A percentile compares a stretch with the other conserved stretches of the same genome.
Evolutionary conservation across 2,329 filamentous ascomycete species (phyloP).

Genomic region (Sarocladiaceae sp.): DNA sequence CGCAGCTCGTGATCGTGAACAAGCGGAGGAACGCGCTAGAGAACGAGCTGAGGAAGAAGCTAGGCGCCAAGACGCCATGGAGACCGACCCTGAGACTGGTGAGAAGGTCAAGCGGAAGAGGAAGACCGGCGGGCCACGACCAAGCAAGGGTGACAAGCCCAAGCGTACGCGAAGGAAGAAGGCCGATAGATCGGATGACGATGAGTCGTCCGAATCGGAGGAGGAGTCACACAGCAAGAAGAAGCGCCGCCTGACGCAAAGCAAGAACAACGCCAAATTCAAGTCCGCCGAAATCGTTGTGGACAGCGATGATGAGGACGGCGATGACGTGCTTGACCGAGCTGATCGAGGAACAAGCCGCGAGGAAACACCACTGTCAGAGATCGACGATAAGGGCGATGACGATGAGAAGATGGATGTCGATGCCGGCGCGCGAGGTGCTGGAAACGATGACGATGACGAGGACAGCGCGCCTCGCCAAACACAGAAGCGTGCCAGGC

Average conservation of each 20-base stretch:
- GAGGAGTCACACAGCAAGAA: conserved; percentile 51
- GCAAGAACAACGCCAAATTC: conserved; percentile 58
- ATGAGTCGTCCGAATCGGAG: conserved; percentile 40
- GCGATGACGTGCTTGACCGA: conserved; percentile 34
- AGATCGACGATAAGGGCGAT: conserved; percentile 30
- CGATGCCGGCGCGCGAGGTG: conserved; percentile 35
- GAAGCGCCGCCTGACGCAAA: conserved; percentile 51
- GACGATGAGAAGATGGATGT: conserved; percentile 49
- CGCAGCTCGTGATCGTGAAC: conserved; percentile 66
- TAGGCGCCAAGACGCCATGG: conserved; percentile 56
- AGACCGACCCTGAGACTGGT: conserved; percentile 76
- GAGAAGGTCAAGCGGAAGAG: conserved; percentile 78
- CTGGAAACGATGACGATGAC: conserved; percentile 31
- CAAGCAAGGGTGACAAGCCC: conserved; percentile 35
- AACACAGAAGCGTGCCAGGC: conserved; percentile 41
- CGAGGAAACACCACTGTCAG: conserved; percentile 30
- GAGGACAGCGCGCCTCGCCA: conserved; percentile 36
- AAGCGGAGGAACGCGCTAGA: conserved; percentile 70
- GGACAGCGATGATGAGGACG: conserved; percentile 64
- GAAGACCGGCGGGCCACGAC: conserved; percentile 37
- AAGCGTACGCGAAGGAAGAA: conserved; percentile 58
- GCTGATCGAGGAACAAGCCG: conserved; percentile 38
- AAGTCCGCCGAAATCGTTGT: conserved; percentile 84
- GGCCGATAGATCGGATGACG: conserved; percentile 35
- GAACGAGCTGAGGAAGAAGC: conserved; percentile 48